Percentiles rank a stretch among this genome's conserved stretches.
Conservation (phyloP, 257 asterid genomes). For the Asclepias syriaca region DNA sequence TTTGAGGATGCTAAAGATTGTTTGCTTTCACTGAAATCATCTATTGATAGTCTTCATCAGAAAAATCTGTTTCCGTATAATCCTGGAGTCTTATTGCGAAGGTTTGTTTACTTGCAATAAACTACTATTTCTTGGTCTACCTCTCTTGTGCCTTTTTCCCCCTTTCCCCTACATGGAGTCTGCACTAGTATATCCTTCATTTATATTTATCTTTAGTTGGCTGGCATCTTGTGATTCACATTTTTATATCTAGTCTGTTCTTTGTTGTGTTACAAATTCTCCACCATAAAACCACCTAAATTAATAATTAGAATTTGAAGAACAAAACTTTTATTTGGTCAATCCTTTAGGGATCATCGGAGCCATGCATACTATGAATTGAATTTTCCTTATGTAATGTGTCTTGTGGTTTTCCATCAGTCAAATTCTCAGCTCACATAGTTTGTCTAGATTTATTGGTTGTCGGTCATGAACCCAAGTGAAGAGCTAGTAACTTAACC, state of each 20-base stretch:
- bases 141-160: background rate
- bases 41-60: constrained; percentile 56
- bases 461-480: background rate
- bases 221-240: background rate
- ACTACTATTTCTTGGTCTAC: background rate
- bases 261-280: background rate
- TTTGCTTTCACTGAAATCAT: constrained; percentile 55
- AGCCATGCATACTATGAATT: background rate
- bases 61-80: constrained; percentile 83
- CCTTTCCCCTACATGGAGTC: background rate
- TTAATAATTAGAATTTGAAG: background rate
- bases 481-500: background rate
- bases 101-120: constrained; percentile 37
- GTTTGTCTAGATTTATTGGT: background rate
- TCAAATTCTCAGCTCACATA: background rate
- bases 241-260: background rate
- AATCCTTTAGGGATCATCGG: background rate
- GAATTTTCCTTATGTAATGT: too few relatives aligned
- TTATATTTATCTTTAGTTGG: background rate
- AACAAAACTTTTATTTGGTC: background rate
- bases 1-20: constrained; percentile 60
- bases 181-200: background rate
- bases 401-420: background rate
- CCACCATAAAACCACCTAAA: background rate
- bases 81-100: constrained; percentile 63